A percentile compares a stretch with the other conserved stretches of the same genome.
These are phyloP conservation scores for Fusarium albidum DNA, from an alignment of 2,329 filamentous ascomycete genomes.

Conservation along the genomic window DNA sequence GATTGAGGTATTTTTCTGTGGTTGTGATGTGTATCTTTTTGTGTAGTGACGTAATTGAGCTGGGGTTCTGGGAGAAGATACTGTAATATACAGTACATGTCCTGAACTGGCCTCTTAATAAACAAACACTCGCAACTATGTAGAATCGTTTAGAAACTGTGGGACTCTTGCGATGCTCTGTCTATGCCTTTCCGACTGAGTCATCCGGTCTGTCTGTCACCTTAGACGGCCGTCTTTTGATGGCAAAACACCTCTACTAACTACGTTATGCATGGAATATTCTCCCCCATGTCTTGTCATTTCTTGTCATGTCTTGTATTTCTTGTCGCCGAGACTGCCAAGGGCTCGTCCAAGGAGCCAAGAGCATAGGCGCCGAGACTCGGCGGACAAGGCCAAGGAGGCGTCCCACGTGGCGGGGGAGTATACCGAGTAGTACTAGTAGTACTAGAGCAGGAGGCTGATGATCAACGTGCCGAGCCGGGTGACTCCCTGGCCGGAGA, in stretches of 20 bases:
- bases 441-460: neutral
- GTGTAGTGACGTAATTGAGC: constrained; percentile 32
- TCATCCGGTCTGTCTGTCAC: constrained; percentile 33
- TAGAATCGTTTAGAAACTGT: constrained; percentile 26
- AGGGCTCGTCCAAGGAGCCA: constrained; percentile 6
- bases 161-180: constrained; percentile 4
- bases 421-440: no score
- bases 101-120: neutral
- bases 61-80: neutral
- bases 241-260: neutral
- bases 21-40: neutral
- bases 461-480: constrained; percentile 21
- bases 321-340: constrained; percentile 6
- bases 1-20: constrained; percentile 3
- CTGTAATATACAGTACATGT: no score
- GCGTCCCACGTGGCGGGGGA: constrained; percentile 1
- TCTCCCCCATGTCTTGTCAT: neutral
- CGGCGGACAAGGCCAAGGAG: constrained; percentile 5
- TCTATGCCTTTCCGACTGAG: constrained; percentile 21
- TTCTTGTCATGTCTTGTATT: neutral
- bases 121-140: neutral
- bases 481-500: constrained; percentile 16
- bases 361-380: constrained; percentile 5
- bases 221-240: constrained; percentile 5
- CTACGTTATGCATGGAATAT: neutral